A percentile compares a stretch with the other conserved stretches of the same genome.
Evolutionary conservation across 768 basidiomycete genomes (phyloP).

Genomic region (Tulasnella sp.): DNA sequence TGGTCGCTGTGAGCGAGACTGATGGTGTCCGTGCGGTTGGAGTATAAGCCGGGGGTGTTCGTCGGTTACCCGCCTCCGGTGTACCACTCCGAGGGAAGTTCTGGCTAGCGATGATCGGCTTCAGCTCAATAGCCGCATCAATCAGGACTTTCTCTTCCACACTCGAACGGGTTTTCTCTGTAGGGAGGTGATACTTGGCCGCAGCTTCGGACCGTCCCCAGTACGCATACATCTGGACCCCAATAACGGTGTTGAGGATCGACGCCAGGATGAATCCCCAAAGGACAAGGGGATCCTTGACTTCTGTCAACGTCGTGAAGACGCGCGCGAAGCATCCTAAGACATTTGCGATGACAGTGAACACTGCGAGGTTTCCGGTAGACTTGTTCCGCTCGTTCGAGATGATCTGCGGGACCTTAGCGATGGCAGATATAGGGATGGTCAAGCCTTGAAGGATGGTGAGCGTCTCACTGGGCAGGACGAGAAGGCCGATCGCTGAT

Average conservation of each 20-base stretch:
- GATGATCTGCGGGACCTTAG: constrained; percentile 87
- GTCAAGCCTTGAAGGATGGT: constrained; percentile 71
- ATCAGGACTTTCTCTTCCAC: neutral
- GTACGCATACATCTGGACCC: constrained; percentile 73
- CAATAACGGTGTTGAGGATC: constrained; percentile 71
- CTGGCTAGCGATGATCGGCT: neutral
- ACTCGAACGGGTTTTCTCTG: neutral
- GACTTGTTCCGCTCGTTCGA: constrained; percentile 64
- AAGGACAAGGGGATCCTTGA: constrained; percentile 67
- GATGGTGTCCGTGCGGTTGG: constrained; percentile 27
- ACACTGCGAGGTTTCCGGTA: constrained; percentile 89
- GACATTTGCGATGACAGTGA: constrained; percentile 83
- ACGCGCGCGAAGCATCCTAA: constrained; percentile 82
- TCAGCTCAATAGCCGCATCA: neutral
- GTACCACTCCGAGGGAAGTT: constrained; percentile 28
- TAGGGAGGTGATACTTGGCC: constrained; percentile 24
- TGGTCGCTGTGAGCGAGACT: constrained; percentile 34
- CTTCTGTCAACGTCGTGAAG: constrained; percentile 87
- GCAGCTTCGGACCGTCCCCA: constrained; percentile 47
- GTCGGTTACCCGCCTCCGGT: constrained; percentile 30
- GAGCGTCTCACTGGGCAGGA: constrained; percentile 37
- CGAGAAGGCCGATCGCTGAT: constrained; percentile 27
- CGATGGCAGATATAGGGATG: constrained; percentile 81
- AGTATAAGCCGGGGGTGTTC: constrained; percentile 27
- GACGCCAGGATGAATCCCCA: constrained; percentile 81